Percentiles rank a stretch among this genome's conserved stretches.
Evolutionary conservation across 2,329 filamentous ascomycete species (phyloP).

Genomic region (Aspergillus sp.): DNA sequence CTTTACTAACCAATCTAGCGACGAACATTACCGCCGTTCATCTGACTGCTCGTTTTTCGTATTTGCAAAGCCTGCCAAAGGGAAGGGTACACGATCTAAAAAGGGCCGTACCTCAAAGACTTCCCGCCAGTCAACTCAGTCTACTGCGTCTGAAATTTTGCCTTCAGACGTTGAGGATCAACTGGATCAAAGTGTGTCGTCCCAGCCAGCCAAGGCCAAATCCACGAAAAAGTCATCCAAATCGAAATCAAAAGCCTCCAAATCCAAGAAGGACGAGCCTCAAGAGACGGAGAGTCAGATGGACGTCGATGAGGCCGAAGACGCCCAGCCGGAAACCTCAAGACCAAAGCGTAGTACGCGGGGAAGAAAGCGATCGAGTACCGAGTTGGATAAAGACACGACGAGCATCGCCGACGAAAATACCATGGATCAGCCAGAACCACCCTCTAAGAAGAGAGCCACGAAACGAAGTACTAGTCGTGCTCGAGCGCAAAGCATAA

Average conservation of each 20-base stretch:
- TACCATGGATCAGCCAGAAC: slow-evolving; percentile 29
- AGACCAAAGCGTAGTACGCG: slow-evolving; percentile 38
- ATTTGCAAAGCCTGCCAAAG: slow-evolving; percentile 55
- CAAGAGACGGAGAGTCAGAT: slow-evolving; percentile 44
- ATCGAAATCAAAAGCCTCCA: slow-evolving; percentile 36
- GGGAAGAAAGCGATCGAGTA: slow-evolving; percentile 65
- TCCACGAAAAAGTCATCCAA: slow-evolving; percentile 45
- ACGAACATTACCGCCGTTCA: slow-evolving; percentile 80
- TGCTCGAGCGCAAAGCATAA: slow-evolving; percentile 39
- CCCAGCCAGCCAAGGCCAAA: slow-evolving; percentile 55
- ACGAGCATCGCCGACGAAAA: slow-evolving; percentile 15
- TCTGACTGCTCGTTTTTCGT: slow-evolving; percentile 81
- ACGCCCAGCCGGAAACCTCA: slow-evolving; percentile 27
- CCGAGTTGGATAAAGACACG: slow-evolving; percentile 47
- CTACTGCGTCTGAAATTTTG: slow-evolving; percentile 47
- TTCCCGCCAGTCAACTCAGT: slow-evolving; percentile 62
- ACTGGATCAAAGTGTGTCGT: slow-evolving; percentile 59
- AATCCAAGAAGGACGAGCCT: slow-evolving; percentile 40
- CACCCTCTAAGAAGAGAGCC: slow-evolving; percentile 60
- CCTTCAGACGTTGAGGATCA: slow-evolving; percentile 48
- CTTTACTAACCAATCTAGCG: slow-evolving; percentile 50
- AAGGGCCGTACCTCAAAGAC: slow-evolving; percentile 66
- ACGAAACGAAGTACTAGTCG: slow-evolving; percentile 53
- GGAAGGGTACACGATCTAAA: slow-evolving; percentile 58
- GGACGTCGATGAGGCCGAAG: slow-evolving; percentile 30